Evolutionary conservation across 2,329 filamentous ascomycete species (phyloP), one percentile per base, ranked within the genome.

Genomic region (Neopestalotiopsis sp.): DNA sequence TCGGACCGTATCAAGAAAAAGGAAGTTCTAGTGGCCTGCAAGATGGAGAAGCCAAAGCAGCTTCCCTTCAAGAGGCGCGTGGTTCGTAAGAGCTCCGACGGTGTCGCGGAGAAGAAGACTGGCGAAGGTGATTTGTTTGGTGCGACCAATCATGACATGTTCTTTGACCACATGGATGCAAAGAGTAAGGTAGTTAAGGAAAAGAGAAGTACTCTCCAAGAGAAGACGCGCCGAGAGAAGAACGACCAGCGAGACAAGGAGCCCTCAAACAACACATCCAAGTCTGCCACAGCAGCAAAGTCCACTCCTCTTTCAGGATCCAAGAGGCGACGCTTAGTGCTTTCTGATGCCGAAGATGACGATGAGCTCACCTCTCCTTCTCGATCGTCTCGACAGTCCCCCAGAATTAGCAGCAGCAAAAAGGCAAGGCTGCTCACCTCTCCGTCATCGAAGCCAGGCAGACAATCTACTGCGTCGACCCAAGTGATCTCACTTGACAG

Each of bases 31-130:
- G 28, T 9, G 9, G 6, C 14, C 24, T 7, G 49, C 57, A 72
- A 76, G 17, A 70, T 76, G 32, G 65, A 75, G 40, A 69, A 73
- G 6, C 69, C 71, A 13, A 81, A 78, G 72, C 79, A 78, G 67
- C 81, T 34, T 59, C 57, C 86, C 1, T 85, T 84, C 0, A 86
- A 86, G 76, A 86, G 86, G 70, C 83, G 83, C 13, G 86, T 84
- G 2, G 83, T 80, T 71, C 82, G 80, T 60, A 74, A 75, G 58
- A 73, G 76, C 1, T 72, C 71, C 30, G 75, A 79, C 1, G 76
- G 74, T n/a, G 67, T 74, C 68, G 66, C 67, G 61, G 66, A 83
- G 52, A 80, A 78, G 34, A 80, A 83, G 65, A 77, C 79, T 79
- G 1, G 78, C 89, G 5, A 89, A 70, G 81, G 84, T 68, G 86